Conservation (phyloP, 192 early-diverging fungal species). For the Linnemannia zychae region DNA sequence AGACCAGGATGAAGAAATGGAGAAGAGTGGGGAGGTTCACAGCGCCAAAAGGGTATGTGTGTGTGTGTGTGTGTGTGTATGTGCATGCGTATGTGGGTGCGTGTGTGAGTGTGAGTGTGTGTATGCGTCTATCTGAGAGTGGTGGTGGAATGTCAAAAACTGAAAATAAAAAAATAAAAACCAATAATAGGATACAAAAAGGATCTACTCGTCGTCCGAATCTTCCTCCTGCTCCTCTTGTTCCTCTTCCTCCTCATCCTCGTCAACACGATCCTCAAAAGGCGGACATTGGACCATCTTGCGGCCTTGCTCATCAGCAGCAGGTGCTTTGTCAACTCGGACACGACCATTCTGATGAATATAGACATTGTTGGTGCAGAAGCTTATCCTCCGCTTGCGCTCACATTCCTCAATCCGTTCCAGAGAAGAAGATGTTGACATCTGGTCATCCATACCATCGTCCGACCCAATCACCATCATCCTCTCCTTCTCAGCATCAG, state of each 20-base stretch:
- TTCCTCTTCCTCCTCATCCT: conserved; percentile 5
- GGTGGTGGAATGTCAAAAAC: background rate
- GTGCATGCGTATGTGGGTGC: too few relatives aligned
- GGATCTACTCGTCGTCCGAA: conserved; percentile 7
- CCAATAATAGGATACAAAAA: background rate
- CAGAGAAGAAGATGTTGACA: conserved; percentile 34
- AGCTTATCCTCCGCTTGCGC: conserved; percentile 52
- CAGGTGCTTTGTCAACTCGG: conserved; percentile 14
- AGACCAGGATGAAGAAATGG: background rate
- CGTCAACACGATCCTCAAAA: background rate
- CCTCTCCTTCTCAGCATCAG: conserved; percentile 20
- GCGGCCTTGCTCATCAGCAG: background rate
- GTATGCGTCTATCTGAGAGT: background rate
- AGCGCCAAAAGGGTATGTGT: background rate
- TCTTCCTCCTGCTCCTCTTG: conserved; percentile 25
- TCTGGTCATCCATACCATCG: conserved; percentile 38
- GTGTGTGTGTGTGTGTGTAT: too few relatives aligned
- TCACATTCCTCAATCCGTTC: conserved; percentile 50
- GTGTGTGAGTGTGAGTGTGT: too few relatives aligned
- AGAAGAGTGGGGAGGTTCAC: background rate
- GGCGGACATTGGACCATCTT: conserved; percentile 24
- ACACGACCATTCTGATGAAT: conserved; percentile 31
- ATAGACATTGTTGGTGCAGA: conserved; percentile 50
- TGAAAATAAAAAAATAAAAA: background rate
- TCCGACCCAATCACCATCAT: conserved; percentile 49